Percentiles rank a stretch among this genome's conserved stretches.
Evolutionary conservation across 2,329 filamentous ascomycete genomes (phyloP).

Genomic region (Helotiales sp.): DNA sequence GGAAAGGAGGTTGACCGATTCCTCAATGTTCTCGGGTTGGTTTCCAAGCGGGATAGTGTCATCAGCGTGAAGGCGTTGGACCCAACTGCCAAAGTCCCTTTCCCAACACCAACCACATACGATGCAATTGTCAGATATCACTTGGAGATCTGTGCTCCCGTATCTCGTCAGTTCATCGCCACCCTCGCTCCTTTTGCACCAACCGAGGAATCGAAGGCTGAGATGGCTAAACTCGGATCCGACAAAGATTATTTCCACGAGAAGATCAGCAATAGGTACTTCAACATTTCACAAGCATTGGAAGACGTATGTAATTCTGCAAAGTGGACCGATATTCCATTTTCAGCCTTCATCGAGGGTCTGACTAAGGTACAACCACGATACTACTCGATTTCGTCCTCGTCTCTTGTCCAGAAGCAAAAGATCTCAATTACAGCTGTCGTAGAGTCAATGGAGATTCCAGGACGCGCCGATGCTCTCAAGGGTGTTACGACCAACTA

Average conservation of each 20-base stretch:
- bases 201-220: constrained; percentile 77
- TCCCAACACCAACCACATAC: constrained; percentile 95
- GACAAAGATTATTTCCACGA: constrained; percentile 96
- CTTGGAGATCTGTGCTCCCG: constrained; percentile 92
- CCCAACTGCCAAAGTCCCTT: constrained; percentile 93
- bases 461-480: constrained; percentile 74
- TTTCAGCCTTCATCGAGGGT: constrained; percentile 92
- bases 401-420: constrained; percentile 88
- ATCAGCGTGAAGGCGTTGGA: constrained; percentile 90
- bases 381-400: constrained; percentile 99
- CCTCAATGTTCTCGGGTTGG: constrained; percentile 73
- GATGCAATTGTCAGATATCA: constrained; percentile 93
- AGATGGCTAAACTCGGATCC: constrained; percentile 83
- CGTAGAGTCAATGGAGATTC: constrained; percentile 79
- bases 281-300: constrained; percentile 88
- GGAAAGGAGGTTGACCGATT: constrained; percentile 91
- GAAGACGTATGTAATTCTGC: constrained; percentile 69
- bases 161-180: constrained; percentile 92
- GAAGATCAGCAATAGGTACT: constrained; percentile 76
- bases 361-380: constrained; percentile 93
- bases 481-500: constrained; percentile 98
- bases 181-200: constrained; percentile 88
- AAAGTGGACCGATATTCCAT: constrained; percentile 83
- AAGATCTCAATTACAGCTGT: constrained; percentile 95
- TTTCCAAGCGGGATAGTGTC: constrained; percentile 75